Percentiles rank a stretch among this genome's conserved stretches.
These are phyloP conservation scores for Dryas octopetala DNA, from an alignment of 306 rosid genomes.

Conservation along the genomic window DNA sequence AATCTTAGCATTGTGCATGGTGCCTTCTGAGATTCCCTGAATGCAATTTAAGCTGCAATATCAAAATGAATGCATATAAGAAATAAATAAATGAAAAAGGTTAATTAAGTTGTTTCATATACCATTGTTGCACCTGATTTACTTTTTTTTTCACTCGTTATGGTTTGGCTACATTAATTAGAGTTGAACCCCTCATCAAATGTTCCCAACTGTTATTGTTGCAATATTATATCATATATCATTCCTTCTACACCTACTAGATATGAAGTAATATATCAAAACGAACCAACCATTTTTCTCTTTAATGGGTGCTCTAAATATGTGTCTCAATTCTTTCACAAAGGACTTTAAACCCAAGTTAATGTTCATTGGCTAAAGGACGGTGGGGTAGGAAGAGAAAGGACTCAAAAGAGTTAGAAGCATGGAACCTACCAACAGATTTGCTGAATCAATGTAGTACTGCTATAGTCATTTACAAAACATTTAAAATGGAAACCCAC, in stretches of 20 bases:
- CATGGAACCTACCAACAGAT: constrained; percentile 8
- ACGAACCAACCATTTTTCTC: neutral
- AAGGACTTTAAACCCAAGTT: neutral
- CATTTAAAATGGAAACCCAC: neutral
- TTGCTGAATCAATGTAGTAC: neutral
- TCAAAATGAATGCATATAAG: too few relatives aligned
- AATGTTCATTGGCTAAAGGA: neutral
- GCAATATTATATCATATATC: neutral
- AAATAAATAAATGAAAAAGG: too few relatives aligned
- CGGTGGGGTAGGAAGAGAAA: constrained; percentile 15
- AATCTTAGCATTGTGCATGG: neutral
- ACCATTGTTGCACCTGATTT: too few relatives aligned
- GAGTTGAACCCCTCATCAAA: neutral
- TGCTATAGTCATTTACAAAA: neutral
- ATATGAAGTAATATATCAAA: neutral
- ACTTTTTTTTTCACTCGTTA: too few relatives aligned
- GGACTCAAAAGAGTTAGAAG: neutral
- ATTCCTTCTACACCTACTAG: neutral
- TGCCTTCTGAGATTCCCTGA: too few relatives aligned
- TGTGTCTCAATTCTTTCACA: neutral
- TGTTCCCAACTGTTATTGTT: neutral
- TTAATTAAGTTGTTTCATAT: too few relatives aligned
- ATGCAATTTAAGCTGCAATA: too few relatives aligned
- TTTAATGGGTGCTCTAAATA: neutral
- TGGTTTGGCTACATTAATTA: neutral